Percentiles rank a stretch among this genome's conserved stretches.
Conservation (phyloP, 108 stramenopile genomes). For the Fragilaria radians region DNA sequence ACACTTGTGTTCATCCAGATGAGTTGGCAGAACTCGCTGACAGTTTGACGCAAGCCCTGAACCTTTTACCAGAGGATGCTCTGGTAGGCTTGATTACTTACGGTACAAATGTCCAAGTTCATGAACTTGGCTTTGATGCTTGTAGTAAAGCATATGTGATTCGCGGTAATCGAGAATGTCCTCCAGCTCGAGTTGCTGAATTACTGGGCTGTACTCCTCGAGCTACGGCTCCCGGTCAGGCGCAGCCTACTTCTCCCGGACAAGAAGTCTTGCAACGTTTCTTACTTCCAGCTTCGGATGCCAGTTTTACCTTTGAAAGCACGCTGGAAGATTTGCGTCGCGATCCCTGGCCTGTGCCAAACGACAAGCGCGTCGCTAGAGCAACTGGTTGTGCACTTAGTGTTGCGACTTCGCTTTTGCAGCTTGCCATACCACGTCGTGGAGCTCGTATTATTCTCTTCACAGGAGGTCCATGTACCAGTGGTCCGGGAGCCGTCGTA, state of each 20-base stretch:
- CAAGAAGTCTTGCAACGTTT: conserved; percentile 81
- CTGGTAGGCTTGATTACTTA: conserved; percentile 96
- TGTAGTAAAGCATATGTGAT: conserved; percentile 92
- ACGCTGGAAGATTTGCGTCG: conserved; percentile 94
- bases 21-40: conserved; percentile 95
- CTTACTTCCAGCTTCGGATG: conserved; percentile 90
- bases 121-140: conserved; percentile 93
- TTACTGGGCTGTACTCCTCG: conserved; percentile 63
- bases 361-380: conserved; percentile 87
- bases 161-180: conserved; percentile 88
- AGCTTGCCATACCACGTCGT: conserved; percentile 84
- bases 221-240: conserved; percentile 27
- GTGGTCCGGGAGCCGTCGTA: conserved; percentile 93
- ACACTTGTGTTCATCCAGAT: conserved; percentile 88
- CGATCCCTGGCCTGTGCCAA: conserved; percentile 95
- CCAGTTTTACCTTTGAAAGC: conserved; percentile 85
- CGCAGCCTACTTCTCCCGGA: conserved; percentile 23
- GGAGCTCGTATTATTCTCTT: conserved; percentile 97
- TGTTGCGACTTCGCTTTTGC: conserved; percentile 86
- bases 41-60: conserved; percentile 87
- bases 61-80: conserved; percentile 91
- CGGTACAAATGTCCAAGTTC: conserved; percentile 96
- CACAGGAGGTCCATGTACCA: conserved; percentile 94
- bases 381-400: conserved; percentile 89
- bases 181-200: conserved; percentile 76